Evolutionary conservation across 306 rosid species (phyloP).

Genomic region (Aeschynomene evenia): DNA sequence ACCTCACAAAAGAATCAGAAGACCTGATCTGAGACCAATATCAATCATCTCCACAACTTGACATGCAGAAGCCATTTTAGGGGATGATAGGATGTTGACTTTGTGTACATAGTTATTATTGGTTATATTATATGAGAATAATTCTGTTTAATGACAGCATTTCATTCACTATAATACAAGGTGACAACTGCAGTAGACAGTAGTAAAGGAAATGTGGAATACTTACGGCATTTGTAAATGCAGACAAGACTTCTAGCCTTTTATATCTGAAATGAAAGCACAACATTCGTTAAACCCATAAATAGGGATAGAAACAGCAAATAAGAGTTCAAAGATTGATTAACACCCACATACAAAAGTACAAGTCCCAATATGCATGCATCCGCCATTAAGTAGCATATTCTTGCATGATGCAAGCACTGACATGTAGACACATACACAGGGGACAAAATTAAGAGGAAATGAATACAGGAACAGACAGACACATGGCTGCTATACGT

Average conservation of each 20-base stretch:
- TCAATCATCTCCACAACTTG: slow-evolving; percentile 11
- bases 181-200: slow-evolving; percentile 15
- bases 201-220: slow-evolving; percentile 30
- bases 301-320: slow-evolving; percentile 11
- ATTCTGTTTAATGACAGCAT: slow-evolving; percentile 13
- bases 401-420: slow-evolving; percentile 6
- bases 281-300: neutral
- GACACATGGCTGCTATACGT: neutral
- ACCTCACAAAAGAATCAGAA: slow-evolving; percentile 12
- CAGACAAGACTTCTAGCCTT: slow-evolving; percentile 91
- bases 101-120: neutral
- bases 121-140: neutral
- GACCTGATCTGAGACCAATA: neutral
- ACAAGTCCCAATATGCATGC: neutral
- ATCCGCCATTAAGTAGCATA: slow-evolving; percentile 4
- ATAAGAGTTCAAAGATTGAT: slow-evolving; percentile 5
- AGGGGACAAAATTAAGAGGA: neutral
- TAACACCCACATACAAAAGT: neutral
- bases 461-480: neutral
- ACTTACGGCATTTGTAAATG: slow-evolving; percentile 99
- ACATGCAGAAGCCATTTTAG: slow-evolving; percentile 7
- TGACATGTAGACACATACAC: neutral
- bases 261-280: slow-evolving; percentile 64
- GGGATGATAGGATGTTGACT: neutral
- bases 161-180: neutral